Evolutionary conservation across 768 basidiomycete species (phyloP), one percentile per base, ranked within the genome.

Genomic region (Kondoa malvinella): DNA sequence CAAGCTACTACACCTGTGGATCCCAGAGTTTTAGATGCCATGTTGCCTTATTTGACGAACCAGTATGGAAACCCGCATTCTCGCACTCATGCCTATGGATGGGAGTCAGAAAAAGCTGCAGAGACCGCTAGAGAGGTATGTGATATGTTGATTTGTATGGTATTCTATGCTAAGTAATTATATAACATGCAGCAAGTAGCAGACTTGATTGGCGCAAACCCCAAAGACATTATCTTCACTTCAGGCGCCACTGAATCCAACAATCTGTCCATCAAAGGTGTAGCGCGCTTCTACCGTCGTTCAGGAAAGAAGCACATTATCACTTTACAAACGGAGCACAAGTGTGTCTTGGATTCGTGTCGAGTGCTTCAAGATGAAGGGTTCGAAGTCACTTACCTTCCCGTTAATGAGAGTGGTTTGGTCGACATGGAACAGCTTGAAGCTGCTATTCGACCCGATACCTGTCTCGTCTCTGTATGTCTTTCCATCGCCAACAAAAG

Each of bases 61-160:
- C 89, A 90, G 76, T 97, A 87, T 75, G 95, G 95, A 2, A 99
- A 97, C 78, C 94, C 95, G 8, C 95, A 97, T 76, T 92, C 90
- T 76, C 85, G 95, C 67, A 97, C 95, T 31, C 95, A 99, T 78
- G 91, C 95, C 0, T 99, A 97, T 77, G 95, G 95, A 2, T 99
- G 95, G 95, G 95, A 99, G 78, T 90, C 94, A 3, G 95, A 99
- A 75, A 82, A 86, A 74, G 95, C 87, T 0, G 89, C 95, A 4
- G 95, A 97, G 75, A 85, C 86, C 70, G 92, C 91, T 1, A 84
- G 95, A 66, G 86, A 88, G 82, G 91, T 86, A 64, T 26, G 74
- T 76, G 25, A 3, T 21, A 25, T 61, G 15, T 68, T 30, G 68
- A n/a, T 26, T 30, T 50, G 26, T 16, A 32, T 31, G 2, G 15